These are phyloP conservation scores for Mucor mucedo DNA, from an alignment of 371 early-diverging fungal genomes.

Conservation along the genomic window DNA sequence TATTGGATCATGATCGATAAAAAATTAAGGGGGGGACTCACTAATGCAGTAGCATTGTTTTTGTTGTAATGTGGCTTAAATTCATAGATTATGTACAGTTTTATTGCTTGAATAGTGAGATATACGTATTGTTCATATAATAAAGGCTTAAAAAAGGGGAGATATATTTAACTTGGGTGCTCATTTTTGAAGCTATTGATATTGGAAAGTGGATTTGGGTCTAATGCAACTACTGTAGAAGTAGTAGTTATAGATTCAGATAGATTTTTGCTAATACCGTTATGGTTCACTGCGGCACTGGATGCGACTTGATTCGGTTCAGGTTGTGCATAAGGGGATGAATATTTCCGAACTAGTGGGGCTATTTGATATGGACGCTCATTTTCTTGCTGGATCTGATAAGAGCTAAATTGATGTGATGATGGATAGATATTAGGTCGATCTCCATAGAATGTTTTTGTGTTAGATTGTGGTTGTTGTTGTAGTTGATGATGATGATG, in stretches of 20 bases:
- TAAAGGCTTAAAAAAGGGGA: no score
- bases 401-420: background rate
- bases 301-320: background rate
- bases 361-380: background rate
- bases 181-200: background rate
- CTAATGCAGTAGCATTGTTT: no score
- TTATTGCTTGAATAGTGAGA: no score
- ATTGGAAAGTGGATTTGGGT: background rate
- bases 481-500: background rate
- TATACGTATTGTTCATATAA: no score
- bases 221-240: background rate
- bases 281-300: background rate
- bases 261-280: background rate
- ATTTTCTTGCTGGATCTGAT: background rate
- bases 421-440: constrained; percentile 5
- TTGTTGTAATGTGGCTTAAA: no score
- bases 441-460: background rate
- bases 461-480: background rate
- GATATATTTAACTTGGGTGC: no score
- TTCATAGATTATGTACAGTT: no score
- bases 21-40: no score
- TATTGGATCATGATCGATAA: no score
- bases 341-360: background rate
- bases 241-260: background rate
- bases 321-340: background rate